Evolutionary conservation across 2,329 filamentous ascomycete species (phyloP).

Genomic region (Colletotrichum sansevieriae): DNA sequence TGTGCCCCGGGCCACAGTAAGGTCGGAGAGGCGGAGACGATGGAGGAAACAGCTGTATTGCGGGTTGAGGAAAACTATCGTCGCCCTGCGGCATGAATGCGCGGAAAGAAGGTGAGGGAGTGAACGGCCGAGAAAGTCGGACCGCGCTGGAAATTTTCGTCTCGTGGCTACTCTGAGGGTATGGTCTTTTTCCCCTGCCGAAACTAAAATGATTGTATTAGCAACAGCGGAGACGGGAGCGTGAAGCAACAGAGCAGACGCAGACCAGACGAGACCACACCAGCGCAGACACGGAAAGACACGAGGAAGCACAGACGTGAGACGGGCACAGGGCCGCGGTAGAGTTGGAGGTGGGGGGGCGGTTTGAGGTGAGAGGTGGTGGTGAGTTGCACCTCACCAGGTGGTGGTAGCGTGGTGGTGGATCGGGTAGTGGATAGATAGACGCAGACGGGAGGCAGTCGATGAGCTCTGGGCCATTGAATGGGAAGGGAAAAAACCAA

Average conservation of each 20-base stretch:
- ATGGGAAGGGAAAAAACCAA: constrained; percentile 29
- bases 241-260: neutral
- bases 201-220: constrained; percentile 39
- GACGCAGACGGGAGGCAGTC: neutral
- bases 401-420: too few species aligned
- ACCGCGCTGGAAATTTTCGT: constrained; percentile 35
- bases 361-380: neutral
- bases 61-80: constrained; percentile 37
- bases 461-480: constrained; percentile 12
- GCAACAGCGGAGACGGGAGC: constrained; percentile 33
- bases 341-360: neutral
- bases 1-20: constrained; percentile 17
- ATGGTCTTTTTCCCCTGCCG: constrained; percentile 40
- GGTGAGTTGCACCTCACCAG: neutral
- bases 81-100: constrained; percentile 43
- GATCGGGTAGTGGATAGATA: too few species aligned
- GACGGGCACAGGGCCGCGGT: constrained; percentile 10
- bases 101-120: constrained; percentile 23
- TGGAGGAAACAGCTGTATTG: constrained; percentile 26
- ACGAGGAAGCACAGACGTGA: constrained; percentile 28
- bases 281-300: constrained; percentile 12
- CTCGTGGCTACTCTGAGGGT: constrained; percentile 30
- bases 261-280: neutral
- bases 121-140: constrained; percentile 35
- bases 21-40: constrained; percentile 30